Evolutionary conservation across 225 moss, liverwort and hornwort genomes (phyloP), one percentile per base, ranked within the genome.

Genomic region (Asterella californica): DNA sequence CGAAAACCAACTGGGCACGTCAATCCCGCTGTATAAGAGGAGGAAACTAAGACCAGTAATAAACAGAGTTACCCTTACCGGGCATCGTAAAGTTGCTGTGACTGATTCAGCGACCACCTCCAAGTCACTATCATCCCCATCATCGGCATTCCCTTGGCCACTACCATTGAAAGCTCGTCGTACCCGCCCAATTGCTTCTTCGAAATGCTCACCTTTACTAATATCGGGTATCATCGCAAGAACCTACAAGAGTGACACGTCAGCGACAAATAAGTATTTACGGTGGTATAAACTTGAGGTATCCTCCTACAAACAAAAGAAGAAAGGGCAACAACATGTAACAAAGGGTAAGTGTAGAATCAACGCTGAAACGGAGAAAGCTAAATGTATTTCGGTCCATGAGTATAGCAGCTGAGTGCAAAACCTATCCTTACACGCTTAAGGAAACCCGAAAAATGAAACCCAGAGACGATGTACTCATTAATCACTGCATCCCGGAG

Each of bases 51-150:
- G 57, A 19, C 21, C 29, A 64, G 3, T 42, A 7, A 42, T 42
- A 42, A 42, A 42, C 15, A 32, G 32, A 1, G 4, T 54, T 27
- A 15, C 45, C 71, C 97, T 91, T 77, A 97, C 97, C 74, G 99
- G 99, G 87, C 99, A 99, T 49, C 99, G 87, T 84, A 99, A 83
- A 79, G 95, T 99, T 19, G 92, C 95, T 72, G 89, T 83, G 21
- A 95, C 92, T 46, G 94, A 92, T 63, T 99, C 99, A 15, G 95
- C 91, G 52, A 99, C 92, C 68, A 95, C 99, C 85, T 95, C 93
- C 83, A 96, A 80, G 80, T 96, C 96, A 83, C 96, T 96, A 63
- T 96, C 96, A 88, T 93, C 92, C 52, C 87, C 99, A 83, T 95
- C 95, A 27, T 94, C 99, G 75, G 91, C 94, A 42, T 85, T 86